Evolutionary conservation across 2,329 filamentous ascomycete species (phyloP).

Genomic region (Grosmannia clavigera): DNA sequence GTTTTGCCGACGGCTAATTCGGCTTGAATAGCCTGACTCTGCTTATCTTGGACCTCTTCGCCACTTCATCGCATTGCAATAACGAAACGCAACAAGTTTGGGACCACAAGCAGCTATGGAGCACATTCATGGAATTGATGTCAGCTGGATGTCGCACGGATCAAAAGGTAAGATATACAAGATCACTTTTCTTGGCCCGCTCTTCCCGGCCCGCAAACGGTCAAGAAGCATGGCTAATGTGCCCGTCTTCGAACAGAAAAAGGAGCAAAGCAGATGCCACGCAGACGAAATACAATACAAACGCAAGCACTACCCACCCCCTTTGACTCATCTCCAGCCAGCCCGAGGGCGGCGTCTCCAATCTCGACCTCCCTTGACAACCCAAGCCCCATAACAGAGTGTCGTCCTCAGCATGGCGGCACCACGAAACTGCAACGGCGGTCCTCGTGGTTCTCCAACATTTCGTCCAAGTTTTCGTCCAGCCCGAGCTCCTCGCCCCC

Average conservation of each 20-base stretch:
- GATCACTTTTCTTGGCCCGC: neutral
- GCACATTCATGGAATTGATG: constrained; percentile 69
- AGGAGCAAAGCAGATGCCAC: constrained; percentile 12
- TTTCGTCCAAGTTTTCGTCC: constrained; percentile 84
- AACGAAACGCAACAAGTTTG: neutral
- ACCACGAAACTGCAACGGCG: constrained; percentile 32
- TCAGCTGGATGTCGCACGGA: constrained; percentile 79
- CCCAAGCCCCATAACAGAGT: neutral
- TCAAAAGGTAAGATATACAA: constrained; percentile 58
- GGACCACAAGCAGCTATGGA: constrained; percentile 47
- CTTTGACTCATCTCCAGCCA: neutral
- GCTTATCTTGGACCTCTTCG: neutral
- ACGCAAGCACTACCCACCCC: constrained; percentile 10
- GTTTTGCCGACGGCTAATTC: neutral
- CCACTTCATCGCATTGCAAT: neutral
- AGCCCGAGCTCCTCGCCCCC: constrained; percentile 19
- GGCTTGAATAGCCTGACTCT: neutral
- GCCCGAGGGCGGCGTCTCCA: neutral
- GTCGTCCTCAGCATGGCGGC: neutral
- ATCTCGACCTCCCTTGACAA: constrained; percentile 2
- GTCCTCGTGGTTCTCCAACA: constrained; percentile 84
- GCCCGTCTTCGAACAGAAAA: constrained; percentile 14
- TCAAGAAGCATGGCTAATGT: neutral
- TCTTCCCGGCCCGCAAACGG: neutral
- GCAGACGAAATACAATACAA: constrained; percentile 16